phyloP scores from a whole-genome alignment of 768 basidiomycete genomes.

The Polyporus arcularius region DNA sequence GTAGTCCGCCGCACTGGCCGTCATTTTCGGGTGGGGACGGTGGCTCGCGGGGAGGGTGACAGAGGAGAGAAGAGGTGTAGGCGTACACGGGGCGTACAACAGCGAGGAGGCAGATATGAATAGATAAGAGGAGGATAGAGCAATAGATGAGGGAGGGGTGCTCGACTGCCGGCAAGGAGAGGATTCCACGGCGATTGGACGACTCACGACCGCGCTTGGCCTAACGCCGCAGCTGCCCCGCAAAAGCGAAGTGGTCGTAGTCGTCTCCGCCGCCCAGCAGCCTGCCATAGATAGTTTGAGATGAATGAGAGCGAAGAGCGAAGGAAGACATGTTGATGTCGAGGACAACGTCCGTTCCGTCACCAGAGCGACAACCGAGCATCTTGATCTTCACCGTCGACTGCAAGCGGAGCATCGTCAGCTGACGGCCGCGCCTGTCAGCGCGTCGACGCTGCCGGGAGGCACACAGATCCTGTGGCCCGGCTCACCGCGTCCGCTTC shows the following conservation, averaged over 20 bases:
- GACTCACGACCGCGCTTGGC: not conserved
- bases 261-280: too few species aligned
- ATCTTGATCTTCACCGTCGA: not conserved
- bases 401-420: not conserved
- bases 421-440: not conserved
- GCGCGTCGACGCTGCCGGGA: not conserved
- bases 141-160: not conserved
- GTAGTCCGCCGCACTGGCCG: conserved; percentile 1
- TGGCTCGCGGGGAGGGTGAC: not conserved
- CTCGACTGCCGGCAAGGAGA: not conserved
- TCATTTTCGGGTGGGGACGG: conserved; percentile 3
- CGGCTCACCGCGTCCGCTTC: conserved; percentile 2
- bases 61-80: not conserved
- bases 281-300: too few species aligned
- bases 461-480: not conserved
- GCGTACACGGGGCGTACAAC: conserved; percentile 8
- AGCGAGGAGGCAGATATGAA: conserved; percentile 22
- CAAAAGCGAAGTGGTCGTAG: too few species aligned
- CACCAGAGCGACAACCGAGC: not conserved
- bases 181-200: not conserved
- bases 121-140: conserved; percentile 17
- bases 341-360: not conserved
- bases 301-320: too few species aligned
- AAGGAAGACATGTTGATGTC: too few species aligned
- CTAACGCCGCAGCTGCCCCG: too few species aligned